Conservation (phyloP, 2,329 filamentous ascomycete species). For the Pseudocercospora ulei region DNA sequence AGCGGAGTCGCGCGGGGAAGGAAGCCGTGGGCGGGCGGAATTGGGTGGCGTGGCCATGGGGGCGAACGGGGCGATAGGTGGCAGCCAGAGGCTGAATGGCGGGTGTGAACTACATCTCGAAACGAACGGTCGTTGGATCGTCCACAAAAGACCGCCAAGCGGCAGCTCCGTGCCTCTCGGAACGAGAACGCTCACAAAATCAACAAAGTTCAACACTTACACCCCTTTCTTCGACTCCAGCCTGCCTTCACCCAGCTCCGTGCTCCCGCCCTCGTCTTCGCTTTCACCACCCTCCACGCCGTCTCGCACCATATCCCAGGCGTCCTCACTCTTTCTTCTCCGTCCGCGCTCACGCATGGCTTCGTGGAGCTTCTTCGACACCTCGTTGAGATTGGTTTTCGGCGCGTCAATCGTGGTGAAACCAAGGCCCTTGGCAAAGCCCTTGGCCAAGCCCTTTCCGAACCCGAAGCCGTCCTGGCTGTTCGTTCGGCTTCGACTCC, state of each 20-base stretch:
- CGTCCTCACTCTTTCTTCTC: conserved; percentile 40
- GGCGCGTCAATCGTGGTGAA: conserved; percentile 45
- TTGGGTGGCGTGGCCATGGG: no score
- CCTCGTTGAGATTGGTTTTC: conserved; percentile 63
- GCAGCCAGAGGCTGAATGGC: no score
- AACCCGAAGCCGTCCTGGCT: conserved; percentile 27
- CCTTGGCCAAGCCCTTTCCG: conserved; percentile 6
- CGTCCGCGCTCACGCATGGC: conserved; percentile 73
- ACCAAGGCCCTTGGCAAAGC: conserved; percentile 11
- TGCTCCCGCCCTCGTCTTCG: conserved; percentile 18
- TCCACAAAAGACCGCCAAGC: conserved; percentile 1
- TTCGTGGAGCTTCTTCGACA: conserved; percentile 70
- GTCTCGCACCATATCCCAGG: conserved; percentile 23
- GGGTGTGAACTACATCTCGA: conserved; percentile 10
- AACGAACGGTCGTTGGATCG: conserved; percentile 8
- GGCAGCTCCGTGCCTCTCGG: background rate
- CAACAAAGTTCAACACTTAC: conserved; percentile 6
- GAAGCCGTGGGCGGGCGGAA: no score
- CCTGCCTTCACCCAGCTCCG: conserved; percentile 13
- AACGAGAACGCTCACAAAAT: conserved; percentile 11
- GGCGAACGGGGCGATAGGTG: no score
- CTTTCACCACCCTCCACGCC: conserved; percentile 17
- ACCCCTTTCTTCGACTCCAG: conserved; percentile 23
- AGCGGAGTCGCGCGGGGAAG: no score
- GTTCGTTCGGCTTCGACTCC: conserved; percentile 57